Percentiles rank a stretch among this genome's conserved stretches.
Evolutionary conservation across 768 basidiomycete genomes (phyloP).

Genomic region (Neoboletus subvelutipes): DNA sequence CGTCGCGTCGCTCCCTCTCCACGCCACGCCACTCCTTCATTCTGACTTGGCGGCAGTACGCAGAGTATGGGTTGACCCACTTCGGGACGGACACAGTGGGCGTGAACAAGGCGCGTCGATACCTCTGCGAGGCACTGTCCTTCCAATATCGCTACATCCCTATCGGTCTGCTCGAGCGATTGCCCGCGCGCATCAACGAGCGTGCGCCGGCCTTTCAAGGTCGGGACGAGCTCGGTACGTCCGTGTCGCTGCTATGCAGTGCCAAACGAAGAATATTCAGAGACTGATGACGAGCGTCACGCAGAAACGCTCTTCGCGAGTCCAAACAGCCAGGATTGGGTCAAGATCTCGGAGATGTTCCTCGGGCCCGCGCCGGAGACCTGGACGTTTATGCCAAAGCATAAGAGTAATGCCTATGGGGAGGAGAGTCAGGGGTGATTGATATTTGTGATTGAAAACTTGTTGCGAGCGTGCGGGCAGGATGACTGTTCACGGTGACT

Average conservation of each 20-base stretch:
- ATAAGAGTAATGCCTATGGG: conserved; percentile 82
- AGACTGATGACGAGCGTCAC: background rate
- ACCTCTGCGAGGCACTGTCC: conserved; percentile 91
- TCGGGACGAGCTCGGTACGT: conserved; percentile 81
- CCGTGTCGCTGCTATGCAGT: background rate
- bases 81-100: conserved; percentile 88
- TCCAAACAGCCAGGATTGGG: conserved; percentile 80
- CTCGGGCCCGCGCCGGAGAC: conserved; percentile 81
- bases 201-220: conserved; percentile 86
- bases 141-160: conserved; percentile 98
- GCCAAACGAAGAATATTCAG: background rate
- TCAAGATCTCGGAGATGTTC: conserved; percentile 94
- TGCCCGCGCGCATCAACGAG: conserved; percentile 86
- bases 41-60: conserved; percentile 53
- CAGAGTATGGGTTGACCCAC: conserved; percentile 83
- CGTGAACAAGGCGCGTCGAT: conserved; percentile 87
- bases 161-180: conserved; percentile 81
- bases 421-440: conserved; percentile 61
- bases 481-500: background rate
- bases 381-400: conserved; percentile 89
- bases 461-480: background rate
- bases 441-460: too few relatives aligned
- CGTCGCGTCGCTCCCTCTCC: conserved; percentile 13
- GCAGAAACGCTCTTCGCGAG: conserved; percentile 84
- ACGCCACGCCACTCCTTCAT: background rate